Base-by-base conservation (phyloP, 352 stramenopile genomes). In the Phytophthora citricola region DNA sequence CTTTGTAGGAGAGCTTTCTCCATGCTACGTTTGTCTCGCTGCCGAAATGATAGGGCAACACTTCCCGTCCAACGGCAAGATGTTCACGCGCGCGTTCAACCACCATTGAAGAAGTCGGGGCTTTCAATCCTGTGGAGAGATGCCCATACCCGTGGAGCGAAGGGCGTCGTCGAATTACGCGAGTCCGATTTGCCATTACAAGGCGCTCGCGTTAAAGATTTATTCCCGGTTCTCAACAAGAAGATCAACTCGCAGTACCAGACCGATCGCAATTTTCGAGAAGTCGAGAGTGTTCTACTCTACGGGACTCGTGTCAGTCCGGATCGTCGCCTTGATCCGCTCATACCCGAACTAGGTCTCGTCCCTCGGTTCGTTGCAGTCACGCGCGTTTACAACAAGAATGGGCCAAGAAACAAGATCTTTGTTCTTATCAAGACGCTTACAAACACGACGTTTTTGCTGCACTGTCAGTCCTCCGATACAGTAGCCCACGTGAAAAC, bases 271-370 rank as follows among this genome's bases (percentile, higher is more conserved):
- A 11, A 2, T 22, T 24, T 36, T 14, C 34, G 26, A 3, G 22
- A 50, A 55, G 45, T 63, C 5, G 26, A 50, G 8, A n/a, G 7
- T 3, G 11, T 63, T 17, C 7, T 55, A 1, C 34, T 63, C 3
- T 56, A 58, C 5, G 61, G 61, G 9, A 53, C 10, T 12, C 34
- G 24, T 20, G 6, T 63, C 27, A 49, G 36, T 20, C 17, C 8
- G 17, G 26, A 15, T 27, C 38, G 36, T 10, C 15, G 20, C 1
- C 43, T 64, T 9, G 22, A 58, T 15, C 17, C 39, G 1, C 31
- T 69, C 4, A 60, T 63, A 46, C 60, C 60, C 5, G 51, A 69
- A 29, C 14, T 69, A 14, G 38, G 12, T 22, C 39, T 5, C 7
- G 47, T 44, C 10, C 51, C 60, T 5, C 60, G 60, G 4, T 52